Conservation (phyloP, 257 asterid genomes). For the Verbena officinalis region DNA sequence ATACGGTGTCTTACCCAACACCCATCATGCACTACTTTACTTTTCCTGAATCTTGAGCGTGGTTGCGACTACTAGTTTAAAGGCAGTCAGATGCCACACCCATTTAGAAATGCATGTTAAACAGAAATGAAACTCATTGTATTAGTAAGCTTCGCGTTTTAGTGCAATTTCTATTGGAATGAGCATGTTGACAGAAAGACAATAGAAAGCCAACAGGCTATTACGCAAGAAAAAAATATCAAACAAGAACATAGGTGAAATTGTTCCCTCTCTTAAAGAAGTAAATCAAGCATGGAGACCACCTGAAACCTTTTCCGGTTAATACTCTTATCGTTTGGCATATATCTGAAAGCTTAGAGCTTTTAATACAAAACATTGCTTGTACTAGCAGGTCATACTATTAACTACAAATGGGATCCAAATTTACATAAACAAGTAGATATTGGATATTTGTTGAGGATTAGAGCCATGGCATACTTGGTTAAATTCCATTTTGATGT, state of each 20-base stretch:
- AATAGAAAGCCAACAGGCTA: neutral
- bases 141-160: neutral
- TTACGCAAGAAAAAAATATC: neutral
- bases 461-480: neutral
- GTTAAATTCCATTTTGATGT: neutral
- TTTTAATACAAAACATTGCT: neutral
- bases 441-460: neutral
- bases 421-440: neutral
- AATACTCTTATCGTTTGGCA: slow-evolving; percentile 6
- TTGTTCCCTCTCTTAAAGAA: neutral
- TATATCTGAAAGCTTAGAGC: slow-evolving; percentile 8
- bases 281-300: neutral
- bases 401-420: neutral
- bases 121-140: slow-evolving; percentile 2
- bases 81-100: neutral
- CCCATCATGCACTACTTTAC: neutral
- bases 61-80: neutral
- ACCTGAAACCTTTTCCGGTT: neutral
- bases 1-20: slow-evolving; percentile 5
- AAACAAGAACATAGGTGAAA: neutral
- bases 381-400: neutral
- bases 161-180: slow-evolving; percentile 13
- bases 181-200: neutral
- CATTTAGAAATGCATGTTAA: neutral
- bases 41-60: neutral